Base-by-base conservation (phyloP, 73 alveolate genomes). In the Uronychia setigera region DNA sequence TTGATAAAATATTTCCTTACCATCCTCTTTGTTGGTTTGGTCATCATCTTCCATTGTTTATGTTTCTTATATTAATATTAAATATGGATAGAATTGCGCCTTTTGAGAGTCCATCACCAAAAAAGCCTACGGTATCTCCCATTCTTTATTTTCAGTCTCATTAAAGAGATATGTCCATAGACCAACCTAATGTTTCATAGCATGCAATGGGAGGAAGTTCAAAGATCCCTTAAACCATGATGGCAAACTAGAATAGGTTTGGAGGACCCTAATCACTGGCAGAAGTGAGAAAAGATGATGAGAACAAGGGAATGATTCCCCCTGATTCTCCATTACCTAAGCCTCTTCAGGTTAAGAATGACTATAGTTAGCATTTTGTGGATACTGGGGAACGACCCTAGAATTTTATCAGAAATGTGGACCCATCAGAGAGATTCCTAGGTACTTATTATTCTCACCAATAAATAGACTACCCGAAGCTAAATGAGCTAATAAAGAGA, bases 381-480 rank as follows among this genome's bases (percentile, higher is more conserved):
- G 93, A 90, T 78, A 80, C 95, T n/a, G 95, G 95, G 19, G 95
- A 90, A 80, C 82, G 95, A 26, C 95, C 95, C 19, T 92, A 90
- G 59, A 90, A 90, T 75, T 90, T 90, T 33, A 90, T 90, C 57
- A 77, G 92, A 27, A 92, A 90, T 80, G 86, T 85, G 60, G 95
- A 90, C 46, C 93, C 86, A 79, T 90, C 82, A 79, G 87, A 85
- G 58, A 80, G 95, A 76, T 90, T 90, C 84, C 79, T 90, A 90
- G 91, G 87, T 85, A 46, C 5, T 5, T 19, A 46, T 5, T 46
- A 19, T 46, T 46, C 19, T 11, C 67, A 11, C 67, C n/a, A n/a
- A n/a, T n/a, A n/a, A n/a, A n/a, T 46, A 46, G 67, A 46, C 80
- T 95, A 95, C 84, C 98, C 99, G 33, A 95, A 95, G 87, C 77